These are phyloP conservation scores for Galerina marginata DNA, from an alignment of 768 basidiomycete genomes.

Conservation along the genomic window DNA sequence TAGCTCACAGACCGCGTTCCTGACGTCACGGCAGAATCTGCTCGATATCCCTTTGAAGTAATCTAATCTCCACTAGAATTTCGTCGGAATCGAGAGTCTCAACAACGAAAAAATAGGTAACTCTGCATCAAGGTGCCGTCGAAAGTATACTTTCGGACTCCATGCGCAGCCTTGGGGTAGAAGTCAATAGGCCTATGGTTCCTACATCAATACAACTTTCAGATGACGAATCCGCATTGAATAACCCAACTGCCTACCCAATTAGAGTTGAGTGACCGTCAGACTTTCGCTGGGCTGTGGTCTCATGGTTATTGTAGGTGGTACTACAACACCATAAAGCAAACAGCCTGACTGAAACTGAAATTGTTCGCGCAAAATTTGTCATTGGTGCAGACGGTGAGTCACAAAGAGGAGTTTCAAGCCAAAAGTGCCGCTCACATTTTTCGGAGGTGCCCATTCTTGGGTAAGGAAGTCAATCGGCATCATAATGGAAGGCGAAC, in stretches of 20 bases:
- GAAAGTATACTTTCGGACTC: constrained; percentile 64
- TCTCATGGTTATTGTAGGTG: constrained; percentile 36
- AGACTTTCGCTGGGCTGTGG: neutral
- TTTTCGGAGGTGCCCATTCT: constrained; percentile 69
- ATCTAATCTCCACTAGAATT: neutral
- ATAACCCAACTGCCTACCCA: constrained; percentile 44
- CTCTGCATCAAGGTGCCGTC: constrained; percentile 68
- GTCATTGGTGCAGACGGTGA: constrained; percentile 78
- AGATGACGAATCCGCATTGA: constrained; percentile 44
- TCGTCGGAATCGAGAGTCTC: neutral
- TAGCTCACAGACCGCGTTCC: constrained; percentile 67
- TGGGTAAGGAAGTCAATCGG: constrained; percentile 76
- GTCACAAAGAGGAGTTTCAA: constrained; percentile 10
- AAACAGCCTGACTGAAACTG: constrained; percentile 42
- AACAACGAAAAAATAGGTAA: constrained; percentile 41
- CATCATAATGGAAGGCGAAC: constrained; percentile 80
- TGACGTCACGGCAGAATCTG: constrained; percentile 64
- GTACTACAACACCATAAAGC: constrained; percentile 47
- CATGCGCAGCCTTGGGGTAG: constrained; percentile 49
- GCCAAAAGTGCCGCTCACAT: neutral
- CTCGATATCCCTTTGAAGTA: constrained; percentile 77
- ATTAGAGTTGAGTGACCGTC: constrained; percentile 33
- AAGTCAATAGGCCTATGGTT: constrained; percentile 56
- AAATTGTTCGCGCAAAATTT: constrained; percentile 73
- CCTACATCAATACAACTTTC: constrained; percentile 56